Conservation (phyloP, 257 asterid species). For the Solanum virginianum region DNA sequence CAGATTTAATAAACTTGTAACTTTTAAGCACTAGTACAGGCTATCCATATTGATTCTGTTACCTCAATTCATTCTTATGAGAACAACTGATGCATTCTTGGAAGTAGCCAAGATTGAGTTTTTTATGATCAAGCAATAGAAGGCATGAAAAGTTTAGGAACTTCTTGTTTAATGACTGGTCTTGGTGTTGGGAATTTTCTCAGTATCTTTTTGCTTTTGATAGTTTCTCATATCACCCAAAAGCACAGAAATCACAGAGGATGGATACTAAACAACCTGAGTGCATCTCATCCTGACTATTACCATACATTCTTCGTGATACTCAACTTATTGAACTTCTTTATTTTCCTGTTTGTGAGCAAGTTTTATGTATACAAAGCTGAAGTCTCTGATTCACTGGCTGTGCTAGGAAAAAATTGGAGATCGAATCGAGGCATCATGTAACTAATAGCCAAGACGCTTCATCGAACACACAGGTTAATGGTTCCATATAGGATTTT, state of each 20-base stretch:
- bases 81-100: constrained; percentile 67
- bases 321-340: constrained; percentile 38
- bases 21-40: too few species aligned
- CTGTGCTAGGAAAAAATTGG: constrained; percentile 36
- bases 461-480: not conserved
- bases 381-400: constrained; percentile 65
- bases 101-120: constrained; percentile 71
- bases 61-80: constrained; percentile 73
- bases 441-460: constrained; percentile 2
- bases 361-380: constrained; percentile 63
- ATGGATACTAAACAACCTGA: constrained; percentile 68
- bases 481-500: not conserved
- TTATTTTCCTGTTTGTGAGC: constrained; percentile 33
- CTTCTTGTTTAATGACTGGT: constrained; percentile 52
- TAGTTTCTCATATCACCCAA: constrained; percentile 36
- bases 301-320: constrained; percentile 50
- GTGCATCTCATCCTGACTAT: constrained; percentile 60
- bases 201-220: constrained; percentile 57
- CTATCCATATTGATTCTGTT: constrained; percentile 46
- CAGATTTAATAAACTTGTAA: too few species aligned
- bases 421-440: constrained; percentile 6
- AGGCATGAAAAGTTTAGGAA: constrained; percentile 81
- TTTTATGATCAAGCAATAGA: constrained; percentile 84
- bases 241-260: constrained; percentile 31
- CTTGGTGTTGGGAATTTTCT: constrained; percentile 63